Evolutionary conservation across 1,284 basidiomycete genomes (phyloP), one percentile per base, ranked within the genome.

Genomic region (Apiotrichum montevideense): DNA sequence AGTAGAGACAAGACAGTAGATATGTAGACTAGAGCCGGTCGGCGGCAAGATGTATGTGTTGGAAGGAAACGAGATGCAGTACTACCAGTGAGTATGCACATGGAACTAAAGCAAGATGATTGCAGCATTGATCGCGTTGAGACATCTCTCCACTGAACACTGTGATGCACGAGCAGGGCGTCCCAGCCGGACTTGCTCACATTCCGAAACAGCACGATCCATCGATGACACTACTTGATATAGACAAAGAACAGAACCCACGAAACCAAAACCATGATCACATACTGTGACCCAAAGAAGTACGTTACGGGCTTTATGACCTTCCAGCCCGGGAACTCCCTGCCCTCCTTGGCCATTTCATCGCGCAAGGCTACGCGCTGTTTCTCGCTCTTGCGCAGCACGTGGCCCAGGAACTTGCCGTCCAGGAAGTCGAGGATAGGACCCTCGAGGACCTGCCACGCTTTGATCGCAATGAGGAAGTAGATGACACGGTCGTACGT

Each of bases 381-480:
- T 55, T 63, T 69, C 56, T 75, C 73, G 32, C 45, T 63, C 34
- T 59, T 54, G 8, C 59, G 55, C 34, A 74, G 62, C 35, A 66
- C 56, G 46, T 66, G 64, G 34, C 63, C 66, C 49, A 68, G 64
- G 48, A 64, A 59, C 2, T 52, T 56, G 11, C 49, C 56, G 56
- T 70, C 63, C 47, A 68, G 54, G 11, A 42, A 39, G 44, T 66
- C 57, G 55, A 72, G 71, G 11, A 64, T 39, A 2, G 68, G 56
- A 10, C 74, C 71, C 34, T 66, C 66, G 37, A 72, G 14, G 41
- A 75, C 59, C 39, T 77, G 70, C 52, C 74, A 58, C 3, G 61
- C 62, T 55, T 76, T 77, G 61, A 74, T 63, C 5, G 68, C 76
- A 51, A 77, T 73, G 34, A 77, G 64, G 44, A 77, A 62, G 51